Base-by-base conservation (phyloP, 768 basidiomycete genomes). In the Leccinum sublutescens region DNA sequence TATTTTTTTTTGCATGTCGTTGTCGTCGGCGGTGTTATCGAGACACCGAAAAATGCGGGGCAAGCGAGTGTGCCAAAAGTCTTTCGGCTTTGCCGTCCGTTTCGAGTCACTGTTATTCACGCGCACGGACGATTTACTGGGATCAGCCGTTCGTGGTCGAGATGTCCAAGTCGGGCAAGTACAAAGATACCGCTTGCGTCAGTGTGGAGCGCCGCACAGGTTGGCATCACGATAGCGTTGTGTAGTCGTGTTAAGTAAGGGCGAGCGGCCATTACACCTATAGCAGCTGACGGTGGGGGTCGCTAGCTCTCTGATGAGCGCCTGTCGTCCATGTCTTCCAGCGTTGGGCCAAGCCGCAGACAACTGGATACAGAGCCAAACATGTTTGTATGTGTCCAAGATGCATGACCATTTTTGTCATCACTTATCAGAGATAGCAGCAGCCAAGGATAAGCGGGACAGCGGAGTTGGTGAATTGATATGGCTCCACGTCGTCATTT, bases 171-270 rank as follows among this genome's bases (percentile, higher is more conserved):
- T 25, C 14, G 23, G 5, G 19, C 15, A 52, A 43, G 27, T 21
- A 45, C 27, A 25, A 21, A 25, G 47, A 23, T 25, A 45, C 56
- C 23, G 57, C 50, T 55, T 38, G 25, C 15, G 15, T 51, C 31
- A 31, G 34, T 47, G 50, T 38, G 50, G 62, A 14, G 54, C 36
- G 31, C 25, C 48, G 58, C 34, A 23, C 47, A 49, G n/a, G 31
- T 15, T 19, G 45, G 50, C 57, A 31, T 9, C 40, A n/a, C 40
- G 40, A 17, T 43, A 9, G 10, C n/a, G 5, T 43, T 43, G 40
- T 40, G 38, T 40, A n/a, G 38, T 40, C 38, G 38, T 40, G 17
- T 40, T 17, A 7, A 33, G 33, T 33, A 36, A 43, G 2, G 21
- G 23, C 8, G n/a, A 19, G 36, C 25, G 23, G 43, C 25, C 14